Percentiles rank a stretch among this genome's conserved stretches.
phyloP scores from a whole-genome alignment of 192 early-diverging fungal genomes.

The Jimgerdemannia flammicorona region DNA sequence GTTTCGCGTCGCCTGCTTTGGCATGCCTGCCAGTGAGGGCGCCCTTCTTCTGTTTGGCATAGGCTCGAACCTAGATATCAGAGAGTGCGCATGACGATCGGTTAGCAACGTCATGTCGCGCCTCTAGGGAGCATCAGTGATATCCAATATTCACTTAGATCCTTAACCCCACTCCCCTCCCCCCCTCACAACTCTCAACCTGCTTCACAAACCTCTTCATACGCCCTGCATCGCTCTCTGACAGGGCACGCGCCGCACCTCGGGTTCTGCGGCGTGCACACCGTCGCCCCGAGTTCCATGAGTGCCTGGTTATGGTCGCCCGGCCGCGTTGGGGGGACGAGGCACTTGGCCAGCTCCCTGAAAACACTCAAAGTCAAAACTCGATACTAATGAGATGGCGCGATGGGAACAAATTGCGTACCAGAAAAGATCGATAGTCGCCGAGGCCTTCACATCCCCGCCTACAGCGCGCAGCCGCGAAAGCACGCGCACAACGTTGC shows the following conservation, averaged over 20 bases:
- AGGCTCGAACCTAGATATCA: too few relatives aligned
- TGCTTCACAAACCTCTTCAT: constrained; percentile 52
- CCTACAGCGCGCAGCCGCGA: constrained; percentile 58
- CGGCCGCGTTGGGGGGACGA: constrained; percentile 53
- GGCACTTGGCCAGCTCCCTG: constrained; percentile 53
- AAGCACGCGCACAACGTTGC: constrained; percentile 73
- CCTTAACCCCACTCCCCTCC: too few relatives aligned
- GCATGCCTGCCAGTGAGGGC: too few relatives aligned
- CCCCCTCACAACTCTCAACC: too few relatives aligned
- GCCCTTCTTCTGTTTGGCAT: too few relatives aligned
- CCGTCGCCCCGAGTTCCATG: constrained; percentile 75
- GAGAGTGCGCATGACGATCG: too few relatives aligned
- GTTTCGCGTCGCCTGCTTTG: too few relatives aligned
- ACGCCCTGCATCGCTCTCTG: constrained; percentile 50
- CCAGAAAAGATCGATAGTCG: constrained; percentile 58
- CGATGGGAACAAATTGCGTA: constrained; percentile 25
- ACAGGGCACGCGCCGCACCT: constrained; percentile 62
- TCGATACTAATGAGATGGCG: too few relatives aligned
- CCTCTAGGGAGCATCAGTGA: too few relatives aligned
- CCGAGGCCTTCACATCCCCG: constrained; percentile 59
- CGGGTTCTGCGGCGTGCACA: constrained; percentile 69
- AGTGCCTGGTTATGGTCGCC: constrained; percentile 78
- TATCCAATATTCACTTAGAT: too few relatives aligned
- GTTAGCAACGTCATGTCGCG: too few relatives aligned
- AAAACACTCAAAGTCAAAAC: neutral